A percentile compares a stretch with the other conserved stretches of the same genome.
phyloP scores from a whole-genome alignment of 495 filamentous ascomycete genomes.

The Aspergillus affinis region DNA sequence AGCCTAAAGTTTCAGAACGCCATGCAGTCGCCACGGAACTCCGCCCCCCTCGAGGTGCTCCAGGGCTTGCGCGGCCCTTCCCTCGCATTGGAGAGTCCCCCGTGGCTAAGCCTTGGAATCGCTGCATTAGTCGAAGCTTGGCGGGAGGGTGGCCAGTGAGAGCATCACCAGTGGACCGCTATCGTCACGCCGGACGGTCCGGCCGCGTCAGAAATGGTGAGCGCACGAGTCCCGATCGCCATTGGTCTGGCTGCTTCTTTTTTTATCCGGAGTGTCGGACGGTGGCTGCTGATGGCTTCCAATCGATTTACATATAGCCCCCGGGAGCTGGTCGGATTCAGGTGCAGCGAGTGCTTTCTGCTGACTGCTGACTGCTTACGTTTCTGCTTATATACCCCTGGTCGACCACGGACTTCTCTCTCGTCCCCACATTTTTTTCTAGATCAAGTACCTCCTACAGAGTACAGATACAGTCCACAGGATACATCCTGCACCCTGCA shows the following conservation, averaged over 20 bases:
- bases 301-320: no score
- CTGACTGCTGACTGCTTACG: constrained; percentile 1
- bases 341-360: neutral
- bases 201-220: constrained; percentile 17
- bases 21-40: neutral
- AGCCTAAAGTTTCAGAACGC: neutral
- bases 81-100: neutral
- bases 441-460: no score
- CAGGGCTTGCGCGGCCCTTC: neutral
- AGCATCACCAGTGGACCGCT: neutral
- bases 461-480: no score
- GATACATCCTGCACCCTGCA: no score
- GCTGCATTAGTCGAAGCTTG: constrained; percentile 29
- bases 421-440: neutral
- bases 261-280: no score
- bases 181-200: constrained; percentile 14
- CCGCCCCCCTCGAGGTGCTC: no score
- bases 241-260: constrained; percentile 13
- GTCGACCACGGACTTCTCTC: neutral
- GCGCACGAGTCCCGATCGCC: neutral
- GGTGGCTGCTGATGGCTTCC: no score
- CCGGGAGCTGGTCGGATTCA: no score
- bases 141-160: neutral
- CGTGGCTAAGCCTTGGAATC: constrained; percentile 15
- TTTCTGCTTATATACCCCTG: constrained; percentile 8